A percentile compares a stretch with the other conserved stretches of the same genome.
These are phyloP conservation scores for Acer saccharum DNA, from an alignment of 345 rosid species.

Conservation along the genomic window DNA sequence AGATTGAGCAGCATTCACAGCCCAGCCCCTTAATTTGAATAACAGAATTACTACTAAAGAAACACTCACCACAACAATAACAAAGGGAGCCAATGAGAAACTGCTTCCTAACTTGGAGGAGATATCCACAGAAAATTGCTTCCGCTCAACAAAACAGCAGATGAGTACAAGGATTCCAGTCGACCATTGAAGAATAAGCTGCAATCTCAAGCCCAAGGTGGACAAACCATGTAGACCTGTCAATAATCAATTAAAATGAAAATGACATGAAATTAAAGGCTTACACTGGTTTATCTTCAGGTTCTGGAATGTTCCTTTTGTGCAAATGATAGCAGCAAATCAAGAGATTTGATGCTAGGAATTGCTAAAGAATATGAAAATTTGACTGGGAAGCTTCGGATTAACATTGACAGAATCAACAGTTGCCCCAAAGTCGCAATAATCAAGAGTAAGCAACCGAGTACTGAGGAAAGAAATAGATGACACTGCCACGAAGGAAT, in stretches of 20 bases:
- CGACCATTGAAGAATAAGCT: slow-evolving; percentile 95
- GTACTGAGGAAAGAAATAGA: background rate
- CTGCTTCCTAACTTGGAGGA: slow-evolving; percentile 93
- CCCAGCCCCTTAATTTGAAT: background rate
- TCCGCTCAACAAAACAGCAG: slow-evolving; percentile 78
- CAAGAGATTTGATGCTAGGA: slow-evolving; percentile 7
- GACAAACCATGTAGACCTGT: slow-evolving; percentile 52
- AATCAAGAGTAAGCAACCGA: background rate
- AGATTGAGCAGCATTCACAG: background rate
- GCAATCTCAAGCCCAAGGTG: slow-evolving; percentile 69
- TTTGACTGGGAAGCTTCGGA: slow-evolving; percentile 9
- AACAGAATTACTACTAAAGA: slow-evolving; percentile 7
- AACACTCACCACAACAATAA: slow-evolving; percentile 86
- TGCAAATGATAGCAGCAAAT: slow-evolving; percentile 19
- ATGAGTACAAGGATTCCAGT: slow-evolving; percentile 84
- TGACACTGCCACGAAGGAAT: background rate
- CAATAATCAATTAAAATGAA: slow-evolving; percentile 49
- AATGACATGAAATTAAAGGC: slow-evolving; percentile 37
- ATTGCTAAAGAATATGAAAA: slow-evolving; percentile 7
- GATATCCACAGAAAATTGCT: slow-evolving; percentile 64
- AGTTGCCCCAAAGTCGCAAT: background rate
- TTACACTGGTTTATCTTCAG: slow-evolving; percentile 38
- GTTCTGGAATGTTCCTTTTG: slow-evolving; percentile 23
- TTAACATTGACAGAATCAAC: background rate
- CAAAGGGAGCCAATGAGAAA: slow-evolving; percentile 86